A percentile compares a stretch with the other conserved stretches of the same genome.
Conservation (phyloP, 169 alveolate species). For the Eimeria sp. region DNA sequence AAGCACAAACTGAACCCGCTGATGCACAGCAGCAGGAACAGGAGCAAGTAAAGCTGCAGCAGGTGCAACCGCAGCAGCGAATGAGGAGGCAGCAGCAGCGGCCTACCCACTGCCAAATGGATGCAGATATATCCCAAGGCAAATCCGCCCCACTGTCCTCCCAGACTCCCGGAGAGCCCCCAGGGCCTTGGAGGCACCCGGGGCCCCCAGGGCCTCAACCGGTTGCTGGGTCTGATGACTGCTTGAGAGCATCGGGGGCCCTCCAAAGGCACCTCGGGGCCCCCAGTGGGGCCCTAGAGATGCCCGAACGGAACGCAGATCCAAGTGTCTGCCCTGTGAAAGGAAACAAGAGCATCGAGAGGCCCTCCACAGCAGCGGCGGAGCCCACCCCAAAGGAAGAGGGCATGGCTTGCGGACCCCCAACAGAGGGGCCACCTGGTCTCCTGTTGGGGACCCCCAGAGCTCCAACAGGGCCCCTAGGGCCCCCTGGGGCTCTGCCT, state of each 20-base stretch:
- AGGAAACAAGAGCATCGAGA: not conserved
- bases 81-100: not conserved
- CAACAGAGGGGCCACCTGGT: not conserved
- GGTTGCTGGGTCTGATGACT: not conserved
- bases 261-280: not conserved
- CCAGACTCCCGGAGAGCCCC: not conserved
- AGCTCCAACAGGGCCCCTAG: not conserved
- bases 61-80: not conserved
- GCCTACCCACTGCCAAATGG: not conserved
- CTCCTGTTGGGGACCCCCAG: constrained; percentile 1
- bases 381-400: not conserved
- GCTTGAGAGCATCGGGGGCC: not conserved
- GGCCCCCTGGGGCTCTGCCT: not conserved
- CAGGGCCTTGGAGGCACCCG: constrained; percentile 8
- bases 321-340: not conserved
- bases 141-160: not conserved
- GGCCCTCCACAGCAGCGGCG: not conserved
- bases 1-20: not conserved
- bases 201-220: not conserved
- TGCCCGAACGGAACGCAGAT: not conserved
- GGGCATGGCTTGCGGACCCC: not conserved
- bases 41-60: not conserved
- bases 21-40: not conserved
- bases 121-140: not conserved
- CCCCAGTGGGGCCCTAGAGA: not conserved